Base-by-base conservation (phyloP, 2,329 filamentous ascomycete genomes). In the Pseudocercospora vitis region DNA sequence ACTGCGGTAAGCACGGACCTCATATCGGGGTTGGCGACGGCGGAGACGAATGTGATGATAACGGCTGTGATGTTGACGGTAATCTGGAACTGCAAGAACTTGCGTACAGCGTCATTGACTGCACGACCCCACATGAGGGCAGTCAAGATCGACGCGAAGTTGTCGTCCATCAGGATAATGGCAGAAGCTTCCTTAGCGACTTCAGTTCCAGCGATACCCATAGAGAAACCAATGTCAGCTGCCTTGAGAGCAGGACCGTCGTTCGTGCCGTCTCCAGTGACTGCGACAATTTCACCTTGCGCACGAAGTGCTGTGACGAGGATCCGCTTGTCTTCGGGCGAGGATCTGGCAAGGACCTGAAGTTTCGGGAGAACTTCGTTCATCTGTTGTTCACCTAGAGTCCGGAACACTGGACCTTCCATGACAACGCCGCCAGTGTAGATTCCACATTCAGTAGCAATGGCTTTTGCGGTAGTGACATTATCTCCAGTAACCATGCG, bases 11-110 rank as follows among this genome's bases (percentile, higher is more conserved):
- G 76, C 21, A 96, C 91, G 44, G 89, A 89, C 44, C 76, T 70
- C 70, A 91, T 86, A 2, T 83, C 74, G 1, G 69, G 68, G 69
- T 81, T 91, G 26, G 86, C 83, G 7, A 95, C 88, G 21, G 91
- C 88, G 6, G 90, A 91, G 54, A 96, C 84, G 65, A 96, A 96
- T 0, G 91, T 94, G 53, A 96, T 79, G 21, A 88, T 73, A 44
- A 96, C 91, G 26, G 91, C 91, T 2, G 91, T 96, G 61, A 96
- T 84, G 77, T 96, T 96, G 74, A 96, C 91, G 0, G 87, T 89
- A 58, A 91, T 81, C 75, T 90, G 87, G 69, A 88, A 88, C 68
- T 87, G 83, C 46, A 80, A 65, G 63, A 80, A 80, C 63, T 80
- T 80, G 65, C 77, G 74, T 28, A 80, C 77, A 1, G 77, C 76